Conservation (phyloP, 2,329 filamentous ascomycete genomes). For the Phymatotrichopsis omnivora region DNA sequence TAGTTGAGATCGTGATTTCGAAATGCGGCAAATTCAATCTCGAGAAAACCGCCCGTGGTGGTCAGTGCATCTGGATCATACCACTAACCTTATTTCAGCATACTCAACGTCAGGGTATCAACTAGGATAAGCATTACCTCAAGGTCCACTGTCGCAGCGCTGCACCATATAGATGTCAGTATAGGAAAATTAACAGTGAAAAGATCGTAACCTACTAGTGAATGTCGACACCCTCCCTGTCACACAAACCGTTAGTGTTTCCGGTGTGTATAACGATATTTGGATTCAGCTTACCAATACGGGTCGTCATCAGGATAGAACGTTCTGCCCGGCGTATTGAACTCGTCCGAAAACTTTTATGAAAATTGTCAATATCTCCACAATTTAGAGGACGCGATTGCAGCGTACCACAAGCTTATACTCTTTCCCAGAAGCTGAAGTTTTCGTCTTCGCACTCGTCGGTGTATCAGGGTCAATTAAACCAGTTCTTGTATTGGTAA, state of each 20-base stretch:
- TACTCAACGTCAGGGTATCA: background rate
- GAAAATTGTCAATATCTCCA: background rate
- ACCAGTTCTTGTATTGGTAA: constrained; percentile 50
- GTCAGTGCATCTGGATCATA: constrained; percentile 59
- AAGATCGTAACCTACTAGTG: constrained; percentile 20
- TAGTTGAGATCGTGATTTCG: constrained; percentile 57
- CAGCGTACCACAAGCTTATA: constrained; percentile 51
- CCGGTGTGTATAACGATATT: no score
- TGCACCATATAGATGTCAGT: constrained; percentile 8
- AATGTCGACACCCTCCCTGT: constrained; percentile 25
- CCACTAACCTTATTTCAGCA: constrained; percentile 43
- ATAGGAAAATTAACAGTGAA: background rate
- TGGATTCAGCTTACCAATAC: constrained; percentile 52
- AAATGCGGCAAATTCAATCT: constrained; percentile 55
- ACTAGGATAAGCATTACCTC: constrained; percentile 6
- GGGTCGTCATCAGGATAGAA: constrained; percentile 63
- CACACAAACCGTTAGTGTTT: no score
- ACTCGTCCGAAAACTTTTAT: constrained; percentile 57
- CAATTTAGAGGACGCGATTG: background rate
- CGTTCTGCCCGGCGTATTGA: constrained; percentile 55
- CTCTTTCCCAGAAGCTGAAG: constrained; percentile 47
- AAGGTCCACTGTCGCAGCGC: constrained; percentile 21
- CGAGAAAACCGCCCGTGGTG: constrained; percentile 52
- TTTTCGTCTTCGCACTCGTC: constrained; percentile 46
- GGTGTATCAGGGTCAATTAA: constrained; percentile 62